Conservation (phyloP, 371 early-diverging fungal genomes). For the Apophysomyces variabilis region DNA sequence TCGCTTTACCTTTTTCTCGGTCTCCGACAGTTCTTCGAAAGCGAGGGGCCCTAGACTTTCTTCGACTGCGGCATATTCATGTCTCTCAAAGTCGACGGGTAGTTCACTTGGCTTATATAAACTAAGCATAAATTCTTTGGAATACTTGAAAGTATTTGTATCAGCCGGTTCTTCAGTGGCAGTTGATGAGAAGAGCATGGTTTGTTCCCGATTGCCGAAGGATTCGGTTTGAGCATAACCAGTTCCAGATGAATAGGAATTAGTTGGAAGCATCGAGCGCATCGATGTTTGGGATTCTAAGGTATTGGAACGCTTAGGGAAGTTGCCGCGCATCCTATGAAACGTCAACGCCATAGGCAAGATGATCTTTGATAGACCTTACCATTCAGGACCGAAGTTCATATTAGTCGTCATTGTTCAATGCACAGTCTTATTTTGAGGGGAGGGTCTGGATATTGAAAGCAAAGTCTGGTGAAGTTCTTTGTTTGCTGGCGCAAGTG, state of each 20-base stretch:
- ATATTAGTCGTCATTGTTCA: conserved; percentile 70
- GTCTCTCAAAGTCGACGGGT: too few relatives aligned
- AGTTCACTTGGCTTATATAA: too few relatives aligned
- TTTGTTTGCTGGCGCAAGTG: conserved; percentile 10
- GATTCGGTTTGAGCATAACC: too few relatives aligned
- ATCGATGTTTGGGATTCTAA: conserved; percentile 28
- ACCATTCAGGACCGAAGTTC: conserved; percentile 91
- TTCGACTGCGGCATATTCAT: too few relatives aligned
- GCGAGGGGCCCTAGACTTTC: too few relatives aligned
- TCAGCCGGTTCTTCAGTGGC: too few relatives aligned
- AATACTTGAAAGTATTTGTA: too few relatives aligned
- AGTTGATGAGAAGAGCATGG: too few relatives aligned
- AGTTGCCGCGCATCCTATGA: conserved; percentile 52
- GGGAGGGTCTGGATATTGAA: conserved; percentile 4
- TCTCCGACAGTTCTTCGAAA: too few relatives aligned
- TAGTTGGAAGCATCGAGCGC: conserved; percentile 8
- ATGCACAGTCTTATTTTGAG: conserved; percentile 10
- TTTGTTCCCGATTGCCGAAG: too few relatives aligned
- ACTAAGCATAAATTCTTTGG: too few relatives aligned
- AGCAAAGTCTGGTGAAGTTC: conserved; percentile 7
- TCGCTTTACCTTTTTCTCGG: too few relatives aligned
- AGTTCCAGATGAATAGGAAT: conserved; percentile 1
- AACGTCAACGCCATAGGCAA: background rate
- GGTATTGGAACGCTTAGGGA: conserved; percentile 37
- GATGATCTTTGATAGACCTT: background rate